phyloP scores from a whole-genome alignment of 768 basidiomycete species.

The Podaxis mareebaensis region DNA sequence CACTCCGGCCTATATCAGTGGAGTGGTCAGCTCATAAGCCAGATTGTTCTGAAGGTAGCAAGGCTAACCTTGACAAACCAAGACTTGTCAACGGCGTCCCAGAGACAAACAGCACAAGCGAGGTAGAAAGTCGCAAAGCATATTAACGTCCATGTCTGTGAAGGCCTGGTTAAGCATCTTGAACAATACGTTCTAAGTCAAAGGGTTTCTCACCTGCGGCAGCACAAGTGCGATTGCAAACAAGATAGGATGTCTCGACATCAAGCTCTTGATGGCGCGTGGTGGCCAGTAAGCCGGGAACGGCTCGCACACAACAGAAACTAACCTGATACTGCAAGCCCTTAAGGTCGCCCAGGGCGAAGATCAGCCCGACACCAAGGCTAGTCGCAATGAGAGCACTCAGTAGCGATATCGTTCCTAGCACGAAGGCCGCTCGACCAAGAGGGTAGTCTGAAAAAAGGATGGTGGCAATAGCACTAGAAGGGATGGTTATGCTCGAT shows the following conservation, averaged over 20 bases:
- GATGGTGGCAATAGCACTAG: neutral
- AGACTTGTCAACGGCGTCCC: neutral
- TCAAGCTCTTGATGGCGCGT: neutral
- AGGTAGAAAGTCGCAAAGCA: slow-evolving; percentile 2
- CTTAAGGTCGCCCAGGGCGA: neutral
- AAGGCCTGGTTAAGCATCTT: neutral
- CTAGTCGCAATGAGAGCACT: neutral
- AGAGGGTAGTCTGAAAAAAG: neutral
- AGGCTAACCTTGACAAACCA: neutral
- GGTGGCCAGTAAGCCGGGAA: neutral
- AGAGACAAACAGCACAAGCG: neutral
- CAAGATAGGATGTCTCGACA: neutral
- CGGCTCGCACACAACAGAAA: neutral
- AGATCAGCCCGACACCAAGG: neutral
- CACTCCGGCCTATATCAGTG: neutral
- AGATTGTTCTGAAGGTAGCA: neutral
- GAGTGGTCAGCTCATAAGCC: neutral
- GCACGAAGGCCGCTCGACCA: neutral
- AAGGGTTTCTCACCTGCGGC: neutral
- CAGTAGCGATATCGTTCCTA: neutral
- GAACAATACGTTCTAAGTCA: neutral
- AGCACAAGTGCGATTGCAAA: neutral
- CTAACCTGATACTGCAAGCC: neutral
- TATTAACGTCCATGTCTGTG: neutral
- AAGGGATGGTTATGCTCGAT: neutral